Conservation (phyloP, 1,284 basidiomycete genomes). For the Cutaneotrichosporon spelunceum region DNA sequence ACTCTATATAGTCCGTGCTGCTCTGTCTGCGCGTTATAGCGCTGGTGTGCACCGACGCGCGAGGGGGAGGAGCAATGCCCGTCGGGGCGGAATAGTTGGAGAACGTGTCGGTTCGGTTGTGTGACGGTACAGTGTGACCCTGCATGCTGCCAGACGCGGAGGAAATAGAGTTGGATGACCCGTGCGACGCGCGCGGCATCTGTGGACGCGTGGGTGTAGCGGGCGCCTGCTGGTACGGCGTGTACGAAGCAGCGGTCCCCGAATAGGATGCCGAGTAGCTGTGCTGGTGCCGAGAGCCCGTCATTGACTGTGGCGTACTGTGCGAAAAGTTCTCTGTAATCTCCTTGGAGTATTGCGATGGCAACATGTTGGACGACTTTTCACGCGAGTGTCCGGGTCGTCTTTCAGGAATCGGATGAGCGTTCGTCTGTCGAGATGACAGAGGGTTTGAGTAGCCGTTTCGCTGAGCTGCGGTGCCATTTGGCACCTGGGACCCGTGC, state of each 20-base stretch:
- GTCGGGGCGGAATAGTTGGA: constrained; percentile 29
- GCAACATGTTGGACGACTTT: constrained; percentile 39
- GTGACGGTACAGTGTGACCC: neutral
- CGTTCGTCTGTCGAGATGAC: neutral
- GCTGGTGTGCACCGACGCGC: constrained; percentile 64
- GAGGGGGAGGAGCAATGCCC: constrained; percentile 63
- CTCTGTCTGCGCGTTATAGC: constrained; percentile 67
- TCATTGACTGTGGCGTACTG: constrained; percentile 45
- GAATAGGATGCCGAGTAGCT: constrained; percentile 18
- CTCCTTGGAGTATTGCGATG: constrained; percentile 39
- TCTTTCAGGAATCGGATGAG: neutral
- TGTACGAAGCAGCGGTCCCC: neutral
- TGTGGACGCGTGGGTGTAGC: constrained; percentile 6
- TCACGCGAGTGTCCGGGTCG: constrained; percentile 29
- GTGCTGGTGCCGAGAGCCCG: constrained; percentile 28
- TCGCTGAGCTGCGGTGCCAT: no score
- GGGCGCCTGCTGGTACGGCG: constrained; percentile 19
- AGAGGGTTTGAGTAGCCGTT: constrained; percentile 12
- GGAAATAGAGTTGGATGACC: constrained; percentile 26
- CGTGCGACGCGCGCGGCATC: constrained; percentile 18
- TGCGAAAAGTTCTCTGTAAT: constrained; percentile 44
- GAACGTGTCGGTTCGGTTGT: constrained; percentile 19
- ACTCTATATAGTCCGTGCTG: constrained; percentile 60
- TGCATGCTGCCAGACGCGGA: neutral
- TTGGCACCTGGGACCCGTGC: neutral